phyloP scores from a whole-genome alignment of 805 yeast genomes.

The Yarrowia deformans region DNA sequence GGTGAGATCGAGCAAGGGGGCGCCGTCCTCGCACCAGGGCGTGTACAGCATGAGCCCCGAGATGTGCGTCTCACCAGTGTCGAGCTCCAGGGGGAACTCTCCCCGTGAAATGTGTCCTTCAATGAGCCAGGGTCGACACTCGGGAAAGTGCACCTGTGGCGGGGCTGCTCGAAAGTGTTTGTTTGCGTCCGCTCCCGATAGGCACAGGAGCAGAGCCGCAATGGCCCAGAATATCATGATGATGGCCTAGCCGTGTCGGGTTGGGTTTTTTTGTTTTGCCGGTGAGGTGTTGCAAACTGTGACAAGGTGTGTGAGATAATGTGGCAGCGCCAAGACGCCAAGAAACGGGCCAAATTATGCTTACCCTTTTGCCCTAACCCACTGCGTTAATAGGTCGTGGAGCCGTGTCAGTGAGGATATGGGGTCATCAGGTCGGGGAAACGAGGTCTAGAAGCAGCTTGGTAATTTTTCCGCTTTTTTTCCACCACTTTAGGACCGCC shows the following conservation, averaged over 20 bases:
- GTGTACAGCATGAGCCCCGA: slow-evolving; percentile 16
- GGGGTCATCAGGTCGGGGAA: too few species aligned
- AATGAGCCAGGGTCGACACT: slow-evolving; percentile 22
- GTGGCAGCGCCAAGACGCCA: slow-evolving; percentile 33
- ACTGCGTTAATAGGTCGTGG: background rate
- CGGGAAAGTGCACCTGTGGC: slow-evolving; percentile 23
- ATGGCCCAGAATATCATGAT: slow-evolving; percentile 33
- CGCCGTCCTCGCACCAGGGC: slow-evolving; percentile 13
- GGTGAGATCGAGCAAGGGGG: slow-evolving; percentile 17
- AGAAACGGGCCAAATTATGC: slow-evolving; percentile 38
- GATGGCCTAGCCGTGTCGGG: too few species aligned
- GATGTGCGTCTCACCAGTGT: background rate
- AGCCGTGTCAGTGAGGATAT: background rate
- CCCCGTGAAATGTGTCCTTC: slow-evolving; percentile 19
- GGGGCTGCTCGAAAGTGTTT: slow-evolving; percentile 23
- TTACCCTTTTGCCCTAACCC: slow-evolving; percentile 21
- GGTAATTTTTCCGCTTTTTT: background rate
- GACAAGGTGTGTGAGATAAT: background rate
- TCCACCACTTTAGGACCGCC: too few species aligned
- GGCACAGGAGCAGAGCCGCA: slow-evolving; percentile 20
- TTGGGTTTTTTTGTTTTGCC: too few species aligned
- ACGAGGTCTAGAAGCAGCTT: background rate
- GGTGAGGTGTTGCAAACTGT: background rate
- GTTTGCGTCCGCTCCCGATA: slow-evolving; percentile 31
- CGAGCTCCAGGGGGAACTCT: slow-evolving; percentile 2